Base-by-base conservation (phyloP, 169 alveolate genomes). In the Plasmodium reichenowi region DNA sequence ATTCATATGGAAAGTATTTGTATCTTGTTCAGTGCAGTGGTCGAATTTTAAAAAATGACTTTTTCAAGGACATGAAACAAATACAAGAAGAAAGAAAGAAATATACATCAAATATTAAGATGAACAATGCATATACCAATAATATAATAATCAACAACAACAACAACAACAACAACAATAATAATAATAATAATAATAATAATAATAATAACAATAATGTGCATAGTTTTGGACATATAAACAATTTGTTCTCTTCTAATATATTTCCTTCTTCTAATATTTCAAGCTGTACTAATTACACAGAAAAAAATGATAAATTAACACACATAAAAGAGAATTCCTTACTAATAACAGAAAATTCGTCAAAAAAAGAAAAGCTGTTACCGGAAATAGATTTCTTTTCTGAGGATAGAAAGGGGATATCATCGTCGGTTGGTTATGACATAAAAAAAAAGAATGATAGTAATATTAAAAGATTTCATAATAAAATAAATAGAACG, bases 11-110 rank as follows among this genome's bases (percentile, higher is more conserved):
- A 58, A 83, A 63, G 5, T 52, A 68, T 20, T 62, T 83, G 15
- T 83, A 70, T 73, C 63, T 83, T 32, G 22, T 83, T 62, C 91
- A 83, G 64, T 83, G 91, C 22, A 83, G 91, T 71, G 91, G 91
- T 6, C 13, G 91, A 70, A 83, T 83, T 13, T 45, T 83, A 29
- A 83, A 83, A 59, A 83, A 83, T 83, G 91, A 83, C 2, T 64
- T 64, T 52, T 47, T 78, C 20, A 50, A 78, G 15, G 89, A 78
- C 45, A 78, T 78, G 43, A 68, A 70, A 48, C 74, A 83, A 62
- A 67, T 83, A 9, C 66, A 68, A 62, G 59, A 68, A 43, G 85
- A 54, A 20, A 5, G n/a, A 48, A 63, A 52, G 64, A 43, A 5
- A 7, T 12, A 63, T 20, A 20, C 7, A 38, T 38, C 17, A 48